Base-by-base conservation (phyloP, 1,139 yeast species). In the Debaryomycetaceae sp. region DNA sequence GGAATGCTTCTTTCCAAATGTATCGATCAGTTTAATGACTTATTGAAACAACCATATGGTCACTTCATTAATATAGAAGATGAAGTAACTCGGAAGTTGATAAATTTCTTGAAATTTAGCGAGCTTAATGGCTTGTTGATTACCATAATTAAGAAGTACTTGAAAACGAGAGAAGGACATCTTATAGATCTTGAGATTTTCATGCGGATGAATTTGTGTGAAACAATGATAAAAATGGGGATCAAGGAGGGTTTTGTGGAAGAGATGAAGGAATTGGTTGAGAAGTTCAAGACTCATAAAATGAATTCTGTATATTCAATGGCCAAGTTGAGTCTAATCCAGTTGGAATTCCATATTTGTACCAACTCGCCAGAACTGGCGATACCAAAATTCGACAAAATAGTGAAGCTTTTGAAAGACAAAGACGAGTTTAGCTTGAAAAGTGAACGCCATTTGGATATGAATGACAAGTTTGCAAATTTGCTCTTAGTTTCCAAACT, bases 401-500 rank as follows among this genome's bases (percentile, higher is more conserved):
- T 66, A 3, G 41, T 55, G n/a, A 54, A 51, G 6, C 62, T 63
- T 24, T 45, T 70, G n/a, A 38, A 46, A 17, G 53, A 68, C 9
- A 63, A 61, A 42, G 54, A 57, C 1, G 75, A 72, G 45, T 65
- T 66, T 53, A 48, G 59, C 42, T 48, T 66, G 38, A 34, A 50
- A 41, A 51, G 60, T 5, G 39, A 45, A 6, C 31, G 38, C 6
- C 49, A 52, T 7, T 50, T 58, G 3, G 50, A 59, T 24, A 49
- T 67, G 41, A 46, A 47, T 7, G 58, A 57, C 1, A 71, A 66
- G 39, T 59, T 75, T 37, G 49, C 49, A 2, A 65, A 72, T 40
- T 54, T 79, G n/a, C 38, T 70, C 5, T 40, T 67, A 1, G 51
- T 75, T 13, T 68, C 76, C 0, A 61, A 55, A 34, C 65, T 76